Evolutionary conservation across 2,329 filamentous ascomycete species (phyloP).

Genomic region (Fusarium udum): DNA sequence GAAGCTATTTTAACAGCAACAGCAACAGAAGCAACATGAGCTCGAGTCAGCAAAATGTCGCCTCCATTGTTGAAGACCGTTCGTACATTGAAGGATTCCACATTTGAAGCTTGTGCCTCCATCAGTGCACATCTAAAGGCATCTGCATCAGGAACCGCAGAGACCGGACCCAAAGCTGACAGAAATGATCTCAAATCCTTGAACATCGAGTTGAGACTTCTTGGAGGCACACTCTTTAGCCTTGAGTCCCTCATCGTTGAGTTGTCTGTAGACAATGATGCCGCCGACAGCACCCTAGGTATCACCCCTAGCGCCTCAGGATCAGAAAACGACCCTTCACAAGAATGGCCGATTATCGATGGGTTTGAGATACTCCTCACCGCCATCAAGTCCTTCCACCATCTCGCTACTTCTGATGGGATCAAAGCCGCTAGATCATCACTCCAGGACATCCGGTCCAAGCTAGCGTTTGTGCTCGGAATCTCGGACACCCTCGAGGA

Average conservation of each 20-base stretch:
- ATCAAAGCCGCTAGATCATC: constrained; percentile 33
- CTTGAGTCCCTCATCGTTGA: constrained; percentile 39
- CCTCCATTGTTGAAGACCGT: constrained; percentile 19
- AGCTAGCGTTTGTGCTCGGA: constrained; percentile 38
- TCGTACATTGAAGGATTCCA: constrained; percentile 26
- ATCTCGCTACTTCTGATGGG: constrained; percentile 29
- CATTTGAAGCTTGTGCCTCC: constrained; percentile 27
- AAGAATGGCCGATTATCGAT: constrained; percentile 37
- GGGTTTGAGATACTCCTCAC: constrained; percentile 33
- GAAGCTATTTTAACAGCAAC: neutral
- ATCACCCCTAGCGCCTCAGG: constrained; percentile 6
- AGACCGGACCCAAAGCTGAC: neutral
- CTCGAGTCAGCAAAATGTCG: constrained; percentile 11
- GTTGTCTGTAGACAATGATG: constrained; percentile 21
- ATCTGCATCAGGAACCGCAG: neutral
- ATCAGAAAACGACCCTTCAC: neutral
- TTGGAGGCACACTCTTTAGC: constrained; percentile 36
- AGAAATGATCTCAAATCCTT: constrained; percentile 29
- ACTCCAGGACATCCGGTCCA: constrained; percentile 34
- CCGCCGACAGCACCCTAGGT: constrained; percentile 9
- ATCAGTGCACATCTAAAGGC: constrained; percentile 23
- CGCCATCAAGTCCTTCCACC: constrained; percentile 21
- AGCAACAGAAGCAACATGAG: constrained; percentile 5
- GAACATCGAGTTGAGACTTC: constrained; percentile 35
- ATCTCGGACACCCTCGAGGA: constrained; percentile 41